Evolutionary conservation across 2,329 filamentous ascomycete species (phyloP).

Genomic region (Cephalotrichum gorgonifer): DNA sequence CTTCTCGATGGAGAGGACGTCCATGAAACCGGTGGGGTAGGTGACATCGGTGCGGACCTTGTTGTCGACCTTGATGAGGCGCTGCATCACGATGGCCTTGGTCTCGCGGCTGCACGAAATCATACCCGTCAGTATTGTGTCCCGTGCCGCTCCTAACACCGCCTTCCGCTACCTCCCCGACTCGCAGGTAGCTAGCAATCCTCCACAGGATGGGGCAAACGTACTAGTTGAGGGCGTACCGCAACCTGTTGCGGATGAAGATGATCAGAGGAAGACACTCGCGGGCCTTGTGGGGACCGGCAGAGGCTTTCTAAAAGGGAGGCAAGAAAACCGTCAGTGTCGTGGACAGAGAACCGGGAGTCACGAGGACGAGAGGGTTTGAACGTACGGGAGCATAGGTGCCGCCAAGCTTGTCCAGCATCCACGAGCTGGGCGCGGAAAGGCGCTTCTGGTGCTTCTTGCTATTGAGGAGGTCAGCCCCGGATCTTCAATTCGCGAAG

Average conservation of each 20-base stretch:
- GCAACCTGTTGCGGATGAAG: constrained; percentile 93
- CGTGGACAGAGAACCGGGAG: background rate
- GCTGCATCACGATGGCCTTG: constrained; percentile 98
- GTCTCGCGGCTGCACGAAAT: constrained; percentile 59
- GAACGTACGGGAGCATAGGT: constrained; percentile 54
- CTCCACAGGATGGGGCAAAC: no score
- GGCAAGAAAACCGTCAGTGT: background rate
- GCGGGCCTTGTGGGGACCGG: constrained; percentile 97
- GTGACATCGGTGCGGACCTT: constrained; percentile 99
- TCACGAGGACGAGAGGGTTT: background rate
- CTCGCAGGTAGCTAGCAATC: no score
- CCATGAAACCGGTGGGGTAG: constrained; percentile 98
- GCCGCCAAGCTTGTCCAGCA: constrained; percentile 98
- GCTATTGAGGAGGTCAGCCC: constrained; percentile 33
- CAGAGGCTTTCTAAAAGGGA: constrained; percentile 25
- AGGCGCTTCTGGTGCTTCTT: constrained; percentile 99
- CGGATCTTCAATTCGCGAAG: background rate
- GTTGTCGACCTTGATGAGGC: constrained; percentile 98
- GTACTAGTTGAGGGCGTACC: constrained; percentile 91
- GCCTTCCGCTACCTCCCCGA: no score
- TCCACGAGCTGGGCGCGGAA: constrained; percentile 98
- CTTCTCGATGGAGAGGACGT: constrained; percentile 99
- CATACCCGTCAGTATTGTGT: background rate
- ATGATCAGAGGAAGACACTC: constrained; percentile 98
- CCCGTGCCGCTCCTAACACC: no score